These are phyloP conservation scores for Coleophoma cylindrospora DNA, from an alignment of 2,329 filamentous ascomycete species.

Conservation along the genomic window DNA sequence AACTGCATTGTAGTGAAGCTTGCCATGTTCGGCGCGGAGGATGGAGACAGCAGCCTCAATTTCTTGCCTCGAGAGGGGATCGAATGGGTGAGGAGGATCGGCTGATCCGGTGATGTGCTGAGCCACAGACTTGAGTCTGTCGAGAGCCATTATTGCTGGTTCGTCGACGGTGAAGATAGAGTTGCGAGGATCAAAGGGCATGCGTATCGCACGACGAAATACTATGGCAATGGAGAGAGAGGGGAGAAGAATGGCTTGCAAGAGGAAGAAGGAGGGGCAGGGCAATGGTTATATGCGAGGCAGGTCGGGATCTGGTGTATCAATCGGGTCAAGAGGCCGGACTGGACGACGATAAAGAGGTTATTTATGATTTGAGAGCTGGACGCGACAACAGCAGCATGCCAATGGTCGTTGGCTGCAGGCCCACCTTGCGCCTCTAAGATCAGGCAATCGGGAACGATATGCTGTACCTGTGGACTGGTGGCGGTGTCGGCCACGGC, in stretches of 20 bases:
- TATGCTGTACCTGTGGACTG: not conserved
- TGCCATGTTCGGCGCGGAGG: constrained; percentile 63
- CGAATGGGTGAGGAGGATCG: constrained; percentile 64
- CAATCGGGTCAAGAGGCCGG: constrained; percentile 18
- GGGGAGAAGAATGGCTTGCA: constrained; percentile 2
- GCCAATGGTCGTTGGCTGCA: not conserved
- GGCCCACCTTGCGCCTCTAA: not conserved
- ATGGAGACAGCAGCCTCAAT: constrained; percentile 67
- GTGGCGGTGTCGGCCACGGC: not conserved
- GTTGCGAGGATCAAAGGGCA: not conserved
- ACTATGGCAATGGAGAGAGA: not conserved
- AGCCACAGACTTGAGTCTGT: constrained; percentile 59
- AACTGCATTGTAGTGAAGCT: constrained; percentile 81
- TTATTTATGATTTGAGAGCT: constrained; percentile 11
- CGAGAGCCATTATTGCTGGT: constrained; percentile 48
- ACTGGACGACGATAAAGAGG: constrained; percentile 8
- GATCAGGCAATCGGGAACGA: not conserved
- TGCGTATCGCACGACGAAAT: not conserved
- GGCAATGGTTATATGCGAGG: constrained; percentile 12
- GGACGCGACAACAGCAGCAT: not conserved
- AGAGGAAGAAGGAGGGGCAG: constrained; percentile 3
- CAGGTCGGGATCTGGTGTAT: constrained; percentile 21
- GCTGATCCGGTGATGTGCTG: constrained; percentile 51
- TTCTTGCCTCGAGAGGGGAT: constrained; percentile 68
- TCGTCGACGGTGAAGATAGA: not conserved